These are phyloP conservation scores for Dunaliella salina DNA, from an alignment of 163 green algal species.

Conservation along the genomic window DNA sequence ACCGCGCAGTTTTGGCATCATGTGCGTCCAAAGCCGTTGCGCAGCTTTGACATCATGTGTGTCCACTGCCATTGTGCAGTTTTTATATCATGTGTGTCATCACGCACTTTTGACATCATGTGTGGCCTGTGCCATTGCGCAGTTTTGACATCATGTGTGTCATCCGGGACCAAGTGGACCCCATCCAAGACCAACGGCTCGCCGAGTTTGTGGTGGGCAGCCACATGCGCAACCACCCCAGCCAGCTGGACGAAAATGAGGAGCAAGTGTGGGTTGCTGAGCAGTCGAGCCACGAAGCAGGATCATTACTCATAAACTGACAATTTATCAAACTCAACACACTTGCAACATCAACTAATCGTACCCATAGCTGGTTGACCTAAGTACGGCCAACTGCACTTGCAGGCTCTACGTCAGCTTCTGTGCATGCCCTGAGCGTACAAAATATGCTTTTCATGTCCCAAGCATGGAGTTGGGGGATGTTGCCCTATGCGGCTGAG, in stretches of 20 bases:
- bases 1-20: background rate
- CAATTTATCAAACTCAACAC: too few species aligned
- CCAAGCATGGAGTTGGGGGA: too few species aligned
- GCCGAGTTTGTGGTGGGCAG: slow-evolving; percentile 89
- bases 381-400: too few species aligned
- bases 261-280: slow-evolving; percentile 11
- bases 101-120: slow-evolving; percentile 89
- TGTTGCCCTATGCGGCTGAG: too few species aligned
- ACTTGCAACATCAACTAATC: too few species aligned
- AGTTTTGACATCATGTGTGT: slow-evolving; percentile 96
- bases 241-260: slow-evolving; percentile 16
- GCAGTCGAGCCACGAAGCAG: too few species aligned
- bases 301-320: too few species aligned
- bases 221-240: slow-evolving; percentile 77
- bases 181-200: slow-evolving; percentile 83
- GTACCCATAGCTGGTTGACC: too few species aligned
- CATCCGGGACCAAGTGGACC: slow-evolving; percentile 91
- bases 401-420: too few species aligned
- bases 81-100: slow-evolving; percentile 96
- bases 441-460: too few species aligned
- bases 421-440: too few species aligned
- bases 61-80: slow-evolving; percentile 78
- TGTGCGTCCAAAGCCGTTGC: background rate
- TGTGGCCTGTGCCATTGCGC: background rate
- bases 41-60: slow-evolving; percentile 91